Conservation (phyloP, 2,329 filamentous ascomycete species). For the Cladophialophora exuberans region DNA sequence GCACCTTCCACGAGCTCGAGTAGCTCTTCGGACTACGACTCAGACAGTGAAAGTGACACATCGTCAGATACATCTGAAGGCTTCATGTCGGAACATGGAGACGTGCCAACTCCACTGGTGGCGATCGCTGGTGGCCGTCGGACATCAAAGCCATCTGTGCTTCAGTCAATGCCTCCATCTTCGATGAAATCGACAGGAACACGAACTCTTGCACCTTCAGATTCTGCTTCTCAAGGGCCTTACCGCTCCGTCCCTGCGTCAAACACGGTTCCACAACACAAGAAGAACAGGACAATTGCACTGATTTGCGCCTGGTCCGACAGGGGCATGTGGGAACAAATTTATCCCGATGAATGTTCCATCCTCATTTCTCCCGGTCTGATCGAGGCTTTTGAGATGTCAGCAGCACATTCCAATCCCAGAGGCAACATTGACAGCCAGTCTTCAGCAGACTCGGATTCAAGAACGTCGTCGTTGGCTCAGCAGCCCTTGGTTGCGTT, state of each 20-base stretch:
- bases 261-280: constrained; percentile 42
- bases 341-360: constrained; percentile 65
- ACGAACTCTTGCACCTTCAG: constrained; percentile 73
- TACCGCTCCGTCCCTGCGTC: constrained; percentile 57
- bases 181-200: constrained; percentile 45
- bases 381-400: constrained; percentile 65
- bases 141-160: constrained; percentile 40
- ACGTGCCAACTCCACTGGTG: constrained; percentile 44
- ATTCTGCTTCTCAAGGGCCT: constrained; percentile 78
- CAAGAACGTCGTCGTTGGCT: constrained; percentile 32
- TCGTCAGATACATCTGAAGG: constrained; percentile 59
- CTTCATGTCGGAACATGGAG: constrained; percentile 53
- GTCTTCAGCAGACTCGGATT: constrained; percentile 35
- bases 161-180: constrained; percentile 39
- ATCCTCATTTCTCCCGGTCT: constrained; percentile 66
- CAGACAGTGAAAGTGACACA: constrained; percentile 52
- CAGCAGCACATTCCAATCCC: constrained; percentile 46
- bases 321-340: constrained; percentile 62
- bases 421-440: no score
- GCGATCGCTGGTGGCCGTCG: constrained; percentile 41
- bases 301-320: constrained; percentile 68
- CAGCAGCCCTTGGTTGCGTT: constrained; percentile 66
- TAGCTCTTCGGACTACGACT: constrained; percentile 60
- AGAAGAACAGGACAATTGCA: constrained; percentile 60
- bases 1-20: constrained; percentile 77